Base-by-base conservation (phyloP, 1,284 basidiomycete species). In the Flammula alnicola region DNA sequence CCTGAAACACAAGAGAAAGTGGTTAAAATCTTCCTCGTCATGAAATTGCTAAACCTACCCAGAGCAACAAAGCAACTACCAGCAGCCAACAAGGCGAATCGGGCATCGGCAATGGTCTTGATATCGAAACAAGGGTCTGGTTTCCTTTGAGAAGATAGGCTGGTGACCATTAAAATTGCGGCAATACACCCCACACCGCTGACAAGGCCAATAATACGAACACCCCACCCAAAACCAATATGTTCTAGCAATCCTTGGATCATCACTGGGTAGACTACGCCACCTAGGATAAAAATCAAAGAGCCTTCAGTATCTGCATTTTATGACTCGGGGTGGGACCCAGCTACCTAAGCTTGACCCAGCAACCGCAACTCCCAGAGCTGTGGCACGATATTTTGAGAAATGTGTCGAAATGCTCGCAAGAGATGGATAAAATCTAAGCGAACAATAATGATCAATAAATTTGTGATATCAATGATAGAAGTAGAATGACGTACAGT, bases 201-300 rank as follows among this genome's bases (percentile, higher is more conserved):
- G 31, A 76, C 49, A 4, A 81, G 56, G 0, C 74, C 77, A 5
- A 72, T 74, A 32, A 76, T 71, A 42, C 81, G 76, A 17, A 86
- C 76, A 0, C 77, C 75, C 84, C 84, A 86, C 7, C 70, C 77
- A 61, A 86, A 89, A 1, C 83, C 85, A 27, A 84, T 62, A 20
- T 54, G 49, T 29, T 64, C 54, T 59, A 87, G 85, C 10, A 88
- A 75, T 19, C 69, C 70, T 52, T 80, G 79, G 20, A 88, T 73
- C 68, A 86, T 73, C 48, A 88, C 79, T 0, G 86, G 84, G 56
- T 80, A 88, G 7, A 86, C 68, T 3, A 88, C 80, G 5, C 86
- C 86, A 19, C 85, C 85, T 78, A 61, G 9, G 65, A 65, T 77
- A 61, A 8, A 65, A 64, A 47, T 22, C 26, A 47, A 43, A 20